These are phyloP conservation scores for Phytophthora sp. DNA, from an alignment of 352 stramenopile genomes.

Conservation along the genomic window DNA sequence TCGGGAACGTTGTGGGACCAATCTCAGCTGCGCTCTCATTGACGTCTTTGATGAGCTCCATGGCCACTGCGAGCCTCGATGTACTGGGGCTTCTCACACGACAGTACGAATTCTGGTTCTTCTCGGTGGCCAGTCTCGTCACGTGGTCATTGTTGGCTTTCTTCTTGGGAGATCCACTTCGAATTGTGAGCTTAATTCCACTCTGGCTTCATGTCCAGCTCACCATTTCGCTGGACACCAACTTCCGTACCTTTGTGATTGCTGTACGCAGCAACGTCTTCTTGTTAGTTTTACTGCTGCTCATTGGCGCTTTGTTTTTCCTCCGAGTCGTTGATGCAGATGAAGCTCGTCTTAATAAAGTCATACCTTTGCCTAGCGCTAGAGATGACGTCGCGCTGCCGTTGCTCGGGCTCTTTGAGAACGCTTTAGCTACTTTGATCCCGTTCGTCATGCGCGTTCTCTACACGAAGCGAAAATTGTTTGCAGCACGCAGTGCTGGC, in stretches of 20 bases:
- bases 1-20: constrained; percentile 14
- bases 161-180: constrained; percentile 36
- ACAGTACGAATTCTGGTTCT: constrained; percentile 57
- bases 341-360: not conserved
- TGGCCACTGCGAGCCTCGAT: constrained; percentile 38
- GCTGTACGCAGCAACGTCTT: constrained; percentile 33
- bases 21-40: constrained; percentile 17
- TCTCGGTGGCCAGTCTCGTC: constrained; percentile 37
- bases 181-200: constrained; percentile 33
- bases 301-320: constrained; percentile 26
- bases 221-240: constrained; percentile 39
- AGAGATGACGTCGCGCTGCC: constrained; percentile 32
- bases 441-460: constrained; percentile 42
- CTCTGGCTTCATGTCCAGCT: constrained; percentile 32
- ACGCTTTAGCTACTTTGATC: constrained; percentile 44
- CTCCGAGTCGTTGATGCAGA: constrained; percentile 37
- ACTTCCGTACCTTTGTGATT: constrained; percentile 43
- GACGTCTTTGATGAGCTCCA: constrained; percentile 24
- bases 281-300: constrained; percentile 19
- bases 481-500: constrained; percentile 27
- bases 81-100: constrained; percentile 32
- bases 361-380: constrained; percentile 9
- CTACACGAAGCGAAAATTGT: constrained; percentile 42
- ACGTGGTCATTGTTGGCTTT: constrained; percentile 35
- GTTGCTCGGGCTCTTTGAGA: constrained; percentile 50